Evolutionary conservation across 352 stramenopile genomes (phyloP).

Genomic region (Globisporangium perplexum): DNA sequence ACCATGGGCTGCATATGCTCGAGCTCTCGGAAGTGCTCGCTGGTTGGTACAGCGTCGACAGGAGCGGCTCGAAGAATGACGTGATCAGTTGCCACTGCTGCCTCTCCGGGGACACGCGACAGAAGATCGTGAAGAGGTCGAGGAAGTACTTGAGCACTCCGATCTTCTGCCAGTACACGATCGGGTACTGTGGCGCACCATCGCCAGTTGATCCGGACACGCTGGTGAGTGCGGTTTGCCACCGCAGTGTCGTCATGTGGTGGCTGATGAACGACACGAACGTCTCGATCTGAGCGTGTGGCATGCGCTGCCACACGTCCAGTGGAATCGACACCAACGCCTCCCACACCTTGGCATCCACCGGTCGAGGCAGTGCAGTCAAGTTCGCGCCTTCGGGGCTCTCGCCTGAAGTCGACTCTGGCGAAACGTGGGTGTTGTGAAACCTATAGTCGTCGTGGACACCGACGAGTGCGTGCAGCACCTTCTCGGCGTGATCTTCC

Average conservation of each 20-base stretch:
- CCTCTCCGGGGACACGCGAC: slow-evolving; percentile 43
- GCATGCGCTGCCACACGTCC: slow-evolving; percentile 37
- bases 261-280: slow-evolving; percentile 55
- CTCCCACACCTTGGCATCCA: slow-evolving; percentile 68
- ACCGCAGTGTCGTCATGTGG: slow-evolving; percentile 54
- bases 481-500: slow-evolving; percentile 78
- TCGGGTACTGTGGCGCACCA: slow-evolving; percentile 26
- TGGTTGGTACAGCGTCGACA: slow-evolving; percentile 77
- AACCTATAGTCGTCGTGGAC: slow-evolving; percentile 82
- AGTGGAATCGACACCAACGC: slow-evolving; percentile 44
- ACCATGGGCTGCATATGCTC: slow-evolving; percentile 61
- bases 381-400: slow-evolving; percentile 9
- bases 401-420: slow-evolving; percentile 8
- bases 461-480: slow-evolving; percentile 72
- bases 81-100: slow-evolving; percentile 68
- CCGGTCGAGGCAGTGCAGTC: slow-evolving; percentile 35
- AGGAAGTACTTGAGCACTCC: slow-evolving; percentile 73
- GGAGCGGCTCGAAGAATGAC: slow-evolving; percentile 70
- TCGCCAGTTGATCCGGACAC: neutral
- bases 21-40: slow-evolving; percentile 64
- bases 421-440: slow-evolving; percentile 16
- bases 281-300: slow-evolving; percentile 32
- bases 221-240: slow-evolving; percentile 29
- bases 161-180: slow-evolving; percentile 65
- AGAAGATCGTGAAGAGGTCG: slow-evolving; percentile 72